Evolutionary conservation across 768 basidiomycete species (phyloP), one percentile per base, ranked within the genome.

Genomic region (Lyophyllum semitale): DNA sequence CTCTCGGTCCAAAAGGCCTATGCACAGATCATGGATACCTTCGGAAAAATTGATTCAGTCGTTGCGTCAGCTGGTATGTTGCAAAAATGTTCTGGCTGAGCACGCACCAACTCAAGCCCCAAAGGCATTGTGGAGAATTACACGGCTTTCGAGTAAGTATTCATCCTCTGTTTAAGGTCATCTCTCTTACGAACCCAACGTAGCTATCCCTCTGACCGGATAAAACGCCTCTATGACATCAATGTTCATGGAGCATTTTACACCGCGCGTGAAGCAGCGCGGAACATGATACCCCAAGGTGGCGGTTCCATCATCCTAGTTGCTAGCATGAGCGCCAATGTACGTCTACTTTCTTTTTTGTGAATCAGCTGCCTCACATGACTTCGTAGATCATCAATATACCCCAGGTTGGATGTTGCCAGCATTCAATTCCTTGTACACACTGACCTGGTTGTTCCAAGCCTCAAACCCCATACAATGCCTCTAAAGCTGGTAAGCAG

Each of bases 231-330:
- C 52, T 91, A 89, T 67, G 93, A 94, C 64, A 84, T 98, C 77
- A 98, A 98, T 66, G 91, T 98, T 40, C 92, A 97, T 68, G 95
- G 95, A 52, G 85, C 86, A 13, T 95, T 92, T 76, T 96, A 89
- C 75, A 96, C 94, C n/a, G 96, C 96, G 9, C 87, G 96, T 25
- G 95, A 98, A 71, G 95, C 91, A 2, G 95, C 95, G 43, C 87
- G 88, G 60, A 78, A 84, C 72, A 98, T 98, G 96, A 89, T 95
- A 58, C 84, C 87, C 8, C 78, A 81, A 48, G 84, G 88, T 17
- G 82, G 82, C 33, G 93, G 94, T 0, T 88, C 86, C 53, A 91
- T 98, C 65, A 83, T 93, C 53, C 80, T 98, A 51, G 84, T 98
- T 54, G 84, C 89, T 5, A 92, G 89, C 63, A 97, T 98, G 93